Percentiles rank a stretch among this genome's conserved stretches.
Conservation (phyloP, 208 protist genomes). For the Acanthamoeba triangularis region DNA sequence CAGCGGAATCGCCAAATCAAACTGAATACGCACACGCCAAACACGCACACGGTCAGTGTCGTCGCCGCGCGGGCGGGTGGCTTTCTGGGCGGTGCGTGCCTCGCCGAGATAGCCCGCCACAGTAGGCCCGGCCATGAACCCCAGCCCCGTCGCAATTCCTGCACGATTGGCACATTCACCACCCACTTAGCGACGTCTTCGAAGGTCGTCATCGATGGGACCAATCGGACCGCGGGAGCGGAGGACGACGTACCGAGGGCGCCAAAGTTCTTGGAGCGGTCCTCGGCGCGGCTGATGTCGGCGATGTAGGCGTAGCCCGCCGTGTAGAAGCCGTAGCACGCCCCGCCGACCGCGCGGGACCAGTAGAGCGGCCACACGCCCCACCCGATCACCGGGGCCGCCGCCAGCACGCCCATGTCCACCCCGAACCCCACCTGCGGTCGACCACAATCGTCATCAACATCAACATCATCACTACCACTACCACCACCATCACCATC, state of each 20-base stretch:
- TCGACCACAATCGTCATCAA: neutral
- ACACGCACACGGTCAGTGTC: no score
- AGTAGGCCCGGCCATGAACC: neutral
- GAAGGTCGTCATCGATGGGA: no score
- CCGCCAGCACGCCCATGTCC: neutral
- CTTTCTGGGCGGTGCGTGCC: neutral
- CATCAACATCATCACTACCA: neutral
- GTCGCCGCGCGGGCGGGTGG: neutral
- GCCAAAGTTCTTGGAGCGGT: slow-evolving; percentile 56
- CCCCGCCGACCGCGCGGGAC: neutral
- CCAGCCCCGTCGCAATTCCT: slow-evolving; percentile 6
- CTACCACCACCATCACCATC: neutral
- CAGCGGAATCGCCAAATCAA: slow-evolving; percentile 13
- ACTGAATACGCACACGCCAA: neutral
- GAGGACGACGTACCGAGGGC: neutral
- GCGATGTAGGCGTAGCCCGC: slow-evolving; percentile 51
- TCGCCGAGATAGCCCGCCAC: neutral
- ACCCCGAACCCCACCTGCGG: neutral
- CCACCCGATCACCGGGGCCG: neutral
- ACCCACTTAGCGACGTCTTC: no score
- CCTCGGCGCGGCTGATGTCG: neutral
- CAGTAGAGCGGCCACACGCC: slow-evolving; percentile 14
- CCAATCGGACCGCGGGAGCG: neutral
- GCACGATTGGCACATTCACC: no score
- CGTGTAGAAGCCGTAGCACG: neutral